Base-by-base conservation (phyloP, 2,329 filamentous ascomycete species). In the Coniochaeta ligniaria region DNA sequence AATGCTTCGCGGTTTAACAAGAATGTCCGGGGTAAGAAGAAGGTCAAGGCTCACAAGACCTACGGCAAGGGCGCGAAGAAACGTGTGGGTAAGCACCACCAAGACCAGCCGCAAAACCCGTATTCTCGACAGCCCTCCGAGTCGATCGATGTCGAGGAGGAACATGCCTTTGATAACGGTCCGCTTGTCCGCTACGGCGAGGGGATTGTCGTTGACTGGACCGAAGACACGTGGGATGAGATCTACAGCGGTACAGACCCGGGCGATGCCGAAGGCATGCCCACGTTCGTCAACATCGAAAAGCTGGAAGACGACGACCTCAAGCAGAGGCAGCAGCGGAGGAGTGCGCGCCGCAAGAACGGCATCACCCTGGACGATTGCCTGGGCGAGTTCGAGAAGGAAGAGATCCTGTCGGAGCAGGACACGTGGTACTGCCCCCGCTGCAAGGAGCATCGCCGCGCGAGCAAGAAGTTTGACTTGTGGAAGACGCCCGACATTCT, bases 351-450 rank as follows among this genome's bases (percentile, higher is more conserved):
- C 8, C 83, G 81, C 68, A 90, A 88, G 73, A 81, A 86, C 59
- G 95, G 95, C 31, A 88, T 97, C 65, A 88, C 87, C 0, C 81
- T 99, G 5, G 89, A 95, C 24, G 92, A 97, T 67, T 99, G 95
- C 71, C 83, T 99, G 60, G 89, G 93, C 62, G 95, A 98, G 74
- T 98, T 96, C 66, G 91, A 95, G 70, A 94, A 94, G 71, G 90
- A 93, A 62, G 95, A 99, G 74, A 87, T 96, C 16, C 79, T 99
- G 5, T 97, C 94, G 0, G 92, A 97, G 72, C 90, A 96, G 70
- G 96, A 99, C 72, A 94, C 92, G 62, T 99, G 95, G 95, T 98
- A 96, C 72, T 99, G 95, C 71, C 94, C 92, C 60, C 86, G 92
- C 33, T 99, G 95, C 81, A 98, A 98, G 73, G 91, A 96, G 68